Evolutionary conservation across 1,139 yeast species (phyloP), one percentile per base, ranked within the genome.

Genomic region (Yamadazyma pseudoaaseri): DNA sequence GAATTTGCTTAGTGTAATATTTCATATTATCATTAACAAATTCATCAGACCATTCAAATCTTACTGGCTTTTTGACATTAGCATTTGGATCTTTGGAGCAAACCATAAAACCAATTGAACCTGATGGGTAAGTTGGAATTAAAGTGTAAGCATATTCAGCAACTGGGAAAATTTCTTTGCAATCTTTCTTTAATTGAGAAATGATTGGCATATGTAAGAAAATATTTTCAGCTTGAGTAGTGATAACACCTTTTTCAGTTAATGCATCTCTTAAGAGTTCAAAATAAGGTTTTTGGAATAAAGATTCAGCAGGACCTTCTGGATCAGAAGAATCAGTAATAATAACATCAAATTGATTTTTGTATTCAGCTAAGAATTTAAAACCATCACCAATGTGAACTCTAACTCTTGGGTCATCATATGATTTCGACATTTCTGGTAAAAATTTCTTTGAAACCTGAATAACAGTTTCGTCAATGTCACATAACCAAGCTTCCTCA

Each of bases 251-350:
- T 55, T 85, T 78, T 47, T 76, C 83, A 39, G 92, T 85, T 49
- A 89, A 74, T 16, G 97, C 96, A 46, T 77, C 79, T 55, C 72
- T 69, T 63, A 89, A 73, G 51, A 89, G 73, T 62, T 82, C 73
- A 61, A 87, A 89, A 72, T 87, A 89, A 21, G 86, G 86, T 56
- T 82, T 79, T 64, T 86, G 90, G 76, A 89, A 89, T 41, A 89
- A 74, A 18, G 84, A 73, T 58, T 82, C 95, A 33, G 97, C 97
- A 25, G 97, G 97, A 37, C 97, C 97, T 60, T 89, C 97, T 31
- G 97, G 97, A 60, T 89, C 97, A 24, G 96, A 86, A 11, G 96
- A 86, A 60, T 89, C 97, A 31, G 96, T 86, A 59, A 89, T 81
- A 56, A 89, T 87, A 27, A 87, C 96, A 59, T 89, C 97, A 53